A percentile compares a stretch with the other conserved stretches of the same genome.
Conservation (phyloP, 1,139 yeast genomes). For the Taphrina betulina region DNA sequence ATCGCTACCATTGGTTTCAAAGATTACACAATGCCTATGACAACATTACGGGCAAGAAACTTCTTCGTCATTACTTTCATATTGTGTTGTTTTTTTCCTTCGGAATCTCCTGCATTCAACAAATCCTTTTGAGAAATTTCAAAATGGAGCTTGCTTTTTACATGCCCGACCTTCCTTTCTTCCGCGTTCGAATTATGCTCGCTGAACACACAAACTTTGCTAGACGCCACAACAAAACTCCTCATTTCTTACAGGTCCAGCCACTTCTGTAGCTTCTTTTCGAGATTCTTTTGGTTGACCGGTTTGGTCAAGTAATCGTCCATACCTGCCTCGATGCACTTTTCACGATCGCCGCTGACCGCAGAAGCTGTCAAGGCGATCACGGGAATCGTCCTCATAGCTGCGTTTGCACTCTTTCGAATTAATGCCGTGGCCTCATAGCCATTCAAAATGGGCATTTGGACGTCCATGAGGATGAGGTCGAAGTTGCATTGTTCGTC, state of each 20-base stretch:
- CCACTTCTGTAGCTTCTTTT: constrained; percentile 36
- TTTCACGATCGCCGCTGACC: constrained; percentile 56
- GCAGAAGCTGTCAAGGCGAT: constrained; percentile 61
- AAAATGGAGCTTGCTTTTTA: no score
- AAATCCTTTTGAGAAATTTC: no score
- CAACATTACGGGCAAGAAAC: no score
- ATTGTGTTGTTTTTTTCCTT: no score
- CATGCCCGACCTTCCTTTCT: no score
- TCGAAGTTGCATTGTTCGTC: constrained; percentile 48
- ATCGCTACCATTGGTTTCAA: no score
- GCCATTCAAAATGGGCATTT: constrained; percentile 55
- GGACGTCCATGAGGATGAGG: constrained; percentile 55
- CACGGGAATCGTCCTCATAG: constrained; percentile 42
- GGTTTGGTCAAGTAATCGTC: constrained; percentile 59
- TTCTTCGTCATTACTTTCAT: no score
- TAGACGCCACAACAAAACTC: no score
- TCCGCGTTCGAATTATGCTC: no score
- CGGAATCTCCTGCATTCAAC: no score
- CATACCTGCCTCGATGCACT: constrained; percentile 56
- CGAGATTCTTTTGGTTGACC: constrained; percentile 36
- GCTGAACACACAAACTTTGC: no score
- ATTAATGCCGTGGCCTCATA: constrained; percentile 46
- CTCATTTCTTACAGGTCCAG: constrained; percentile 28
- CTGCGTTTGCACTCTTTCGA: constrained; percentile 31
- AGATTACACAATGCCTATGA: no score